Base-by-base conservation (phyloP, 1,139 yeast species). In the Diutina neorugosa region DNA sequence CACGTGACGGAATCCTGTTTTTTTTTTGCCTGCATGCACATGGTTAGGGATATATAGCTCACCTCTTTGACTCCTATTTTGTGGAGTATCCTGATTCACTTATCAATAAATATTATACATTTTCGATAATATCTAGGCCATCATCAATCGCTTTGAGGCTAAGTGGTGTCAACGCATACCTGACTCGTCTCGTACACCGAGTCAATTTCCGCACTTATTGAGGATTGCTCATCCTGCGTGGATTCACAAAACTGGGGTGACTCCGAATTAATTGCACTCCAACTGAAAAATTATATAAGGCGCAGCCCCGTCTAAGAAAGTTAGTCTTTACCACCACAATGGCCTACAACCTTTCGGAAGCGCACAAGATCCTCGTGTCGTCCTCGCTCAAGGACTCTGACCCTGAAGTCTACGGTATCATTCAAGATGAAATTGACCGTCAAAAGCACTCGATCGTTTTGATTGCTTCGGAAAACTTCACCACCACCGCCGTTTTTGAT, bases 381-480 rank as follows among this genome's bases (percentile, higher is more conserved):
- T n/a, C 19, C 18, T 18, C 42, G 42, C 46, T 51, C 46, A 20
- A 44, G 40, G 34, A 34, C 3, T n/a, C 52, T 7, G 97, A 89
- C 67, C 96, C 96, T 44, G 96, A 88, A 69, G 89, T 90, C 82
- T 83, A 83, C 57, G 74, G 76, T 47, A 88, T 89, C 65, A 76
- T 90, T 63, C 69, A 75, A 58, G 79, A 78, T 57, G 98, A 91
- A 69, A 83, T 81, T 63, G 68, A 68, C 60, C 86, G 98, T 72
- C 98, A 91, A 73, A 86, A 84, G 71, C 83, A 85, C 66, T 88
- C 96, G 53, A 84, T 91, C 61, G 90, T 95, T 50, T 79, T 91
- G 69, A 91, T 91, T 67, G 96, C 98, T 44, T 86, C 96, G 40
- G 98, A 91, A 70, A 91, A 91, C 71, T 89, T 90, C 74, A 91